These are phyloP conservation scores for Tetrahymena thermophila DNA, from an alignment of 73 alveolate species.

Conservation along the genomic window DNA sequence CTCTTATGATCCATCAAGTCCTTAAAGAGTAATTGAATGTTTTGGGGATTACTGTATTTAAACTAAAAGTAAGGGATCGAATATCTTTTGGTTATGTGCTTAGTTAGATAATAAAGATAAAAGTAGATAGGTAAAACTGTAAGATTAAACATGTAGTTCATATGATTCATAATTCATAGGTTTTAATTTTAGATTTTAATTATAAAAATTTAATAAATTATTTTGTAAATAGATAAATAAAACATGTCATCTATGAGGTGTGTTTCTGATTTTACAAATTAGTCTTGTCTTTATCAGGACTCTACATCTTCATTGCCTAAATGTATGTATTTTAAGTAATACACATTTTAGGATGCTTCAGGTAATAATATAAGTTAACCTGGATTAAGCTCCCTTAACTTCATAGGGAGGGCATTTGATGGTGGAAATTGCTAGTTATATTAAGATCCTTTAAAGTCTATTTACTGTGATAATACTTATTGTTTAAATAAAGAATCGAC, in stretches of 20 bases:
- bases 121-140: not conserved
- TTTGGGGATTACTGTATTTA: not conserved
- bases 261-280: not conserved
- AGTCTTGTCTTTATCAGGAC: not conserved
- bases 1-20: too few relatives aligned
- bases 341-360: not conserved
- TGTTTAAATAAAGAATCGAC: not conserved
- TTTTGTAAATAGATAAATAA: not conserved
- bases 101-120: not conserved
- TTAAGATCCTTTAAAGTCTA: not conserved
- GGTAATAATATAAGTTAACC: not conserved
- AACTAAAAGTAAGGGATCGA: not conserved
- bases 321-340: not conserved
- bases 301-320: not conserved
- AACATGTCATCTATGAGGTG: not conserved
- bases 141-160: not conserved
- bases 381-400: not conserved
- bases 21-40: not conserved
- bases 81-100: not conserved
- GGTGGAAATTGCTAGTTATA: not conserved
- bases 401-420: not conserved
- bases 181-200: not conserved
- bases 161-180: not conserved
- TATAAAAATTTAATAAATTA: not conserved
- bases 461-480: not conserved